Evolutionary conservation across 2,329 filamentous ascomycete species (phyloP).

Genomic region (Ramularia collo-cygni): DNA sequence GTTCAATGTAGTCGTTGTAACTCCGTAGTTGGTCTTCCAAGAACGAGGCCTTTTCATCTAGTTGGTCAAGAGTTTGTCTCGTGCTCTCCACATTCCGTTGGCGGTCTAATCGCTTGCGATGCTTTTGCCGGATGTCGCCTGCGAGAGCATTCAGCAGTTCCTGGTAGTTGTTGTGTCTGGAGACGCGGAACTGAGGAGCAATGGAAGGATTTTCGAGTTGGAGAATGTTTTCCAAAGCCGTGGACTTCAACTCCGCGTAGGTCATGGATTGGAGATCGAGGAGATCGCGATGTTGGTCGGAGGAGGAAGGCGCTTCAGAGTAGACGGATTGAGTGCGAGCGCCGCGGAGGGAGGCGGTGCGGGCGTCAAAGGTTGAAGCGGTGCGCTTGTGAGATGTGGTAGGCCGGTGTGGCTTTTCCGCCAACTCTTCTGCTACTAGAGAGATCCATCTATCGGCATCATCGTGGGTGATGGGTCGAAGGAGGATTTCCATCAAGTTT

Average conservation of each 20-base stretch:
- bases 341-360: constrained; percentile 24
- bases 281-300: constrained; percentile 43
- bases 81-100: constrained; percentile 86
- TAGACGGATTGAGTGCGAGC: constrained; percentile 31
- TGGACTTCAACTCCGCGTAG: constrained; percentile 88
- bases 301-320: constrained; percentile 34
- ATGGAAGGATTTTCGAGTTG: constrained; percentile 64
- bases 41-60: constrained; percentile 83
- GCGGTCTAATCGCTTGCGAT: constrained; percentile 81
- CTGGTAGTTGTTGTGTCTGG: constrained; percentile 83
- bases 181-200: constrained; percentile 61
- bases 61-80: constrained; percentile 63
- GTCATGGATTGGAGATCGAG: constrained; percentile 83
- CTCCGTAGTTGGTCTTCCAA: constrained; percentile 92
- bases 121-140: constrained; percentile 94
- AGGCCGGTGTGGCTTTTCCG: constrained; percentile 32
- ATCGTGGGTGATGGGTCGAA: constrained; percentile 78
- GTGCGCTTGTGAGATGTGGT: constrained; percentile 17
- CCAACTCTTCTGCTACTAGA: constrained; percentile 75
- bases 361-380: constrained; percentile 26
- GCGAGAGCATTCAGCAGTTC: constrained; percentile 97
- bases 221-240: constrained; percentile 89
- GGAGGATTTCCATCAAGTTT: constrained; percentile 90
- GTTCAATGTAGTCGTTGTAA: constrained; percentile 99
- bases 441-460: constrained; percentile 84